phyloP scores from a whole-genome alignment of 805 yeast species.

The Jamesozyma gamospora region DNA sequence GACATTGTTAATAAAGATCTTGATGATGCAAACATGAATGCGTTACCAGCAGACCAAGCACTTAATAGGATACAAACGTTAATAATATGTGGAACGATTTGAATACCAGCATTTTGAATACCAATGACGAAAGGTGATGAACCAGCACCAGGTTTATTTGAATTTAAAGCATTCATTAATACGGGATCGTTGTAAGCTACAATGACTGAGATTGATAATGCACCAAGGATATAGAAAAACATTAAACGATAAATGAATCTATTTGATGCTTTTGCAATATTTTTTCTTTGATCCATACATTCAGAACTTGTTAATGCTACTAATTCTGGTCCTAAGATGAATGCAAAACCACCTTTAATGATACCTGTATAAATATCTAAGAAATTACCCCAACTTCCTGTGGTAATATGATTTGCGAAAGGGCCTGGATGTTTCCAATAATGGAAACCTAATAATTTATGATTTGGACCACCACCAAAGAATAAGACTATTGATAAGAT shows the following conservation, averaged over 20 bases:
- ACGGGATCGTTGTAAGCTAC: slow-evolving; percentile 44
- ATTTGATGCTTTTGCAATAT: slow-evolving; percentile 51
- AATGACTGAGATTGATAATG: slow-evolving; percentile 49
- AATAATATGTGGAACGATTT: slow-evolving; percentile 49
- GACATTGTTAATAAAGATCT: slow-evolving; percentile 39
- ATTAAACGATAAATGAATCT: slow-evolving; percentile 53
- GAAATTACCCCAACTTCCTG: slow-evolving; percentile 52
- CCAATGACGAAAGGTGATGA: slow-evolving; percentile 62
- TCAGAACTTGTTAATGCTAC: slow-evolving; percentile 52
- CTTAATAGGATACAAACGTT: slow-evolving; percentile 54
- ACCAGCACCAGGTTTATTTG: slow-evolving; percentile 47
- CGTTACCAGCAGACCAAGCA: slow-evolving; percentile 40
- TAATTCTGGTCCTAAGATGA: slow-evolving; percentile 55
- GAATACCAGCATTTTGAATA: slow-evolving; percentile 51
- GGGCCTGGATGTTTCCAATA: slow-evolving; percentile 57
- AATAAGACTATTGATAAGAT: slow-evolving; percentile 37
- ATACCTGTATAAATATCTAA: slow-evolving; percentile 54
- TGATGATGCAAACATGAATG: slow-evolving; percentile 47
- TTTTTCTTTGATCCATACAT: slow-evolving; percentile 47
- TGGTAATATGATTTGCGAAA: slow-evolving; percentile 39
- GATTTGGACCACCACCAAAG: slow-evolving; percentile 40
- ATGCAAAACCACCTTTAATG: slow-evolving; percentile 56
- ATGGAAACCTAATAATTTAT: slow-evolving; percentile 54
- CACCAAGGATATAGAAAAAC: slow-evolving; percentile 48
- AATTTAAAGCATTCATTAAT: slow-evolving; percentile 38